Evolutionary conservation across 192 early-diverging fungal species (phyloP).

Genomic region (Gamsiella multidivaricata): DNA sequence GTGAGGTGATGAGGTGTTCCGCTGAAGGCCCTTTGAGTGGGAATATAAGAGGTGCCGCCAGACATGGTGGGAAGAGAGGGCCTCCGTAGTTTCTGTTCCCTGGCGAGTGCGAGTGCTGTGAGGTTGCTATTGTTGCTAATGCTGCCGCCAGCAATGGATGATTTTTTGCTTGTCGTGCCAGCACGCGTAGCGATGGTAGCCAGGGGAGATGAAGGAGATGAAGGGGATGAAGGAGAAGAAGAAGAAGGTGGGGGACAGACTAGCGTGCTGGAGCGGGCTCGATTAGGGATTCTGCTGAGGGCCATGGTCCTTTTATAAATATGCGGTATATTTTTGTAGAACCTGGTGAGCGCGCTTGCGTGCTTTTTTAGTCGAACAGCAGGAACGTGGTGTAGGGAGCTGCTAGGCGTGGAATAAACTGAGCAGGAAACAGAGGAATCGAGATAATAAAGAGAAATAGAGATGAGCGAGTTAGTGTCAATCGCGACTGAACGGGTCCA

Average conservation of each 20-base stretch:
- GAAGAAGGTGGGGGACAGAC: slow-evolving; percentile 7
- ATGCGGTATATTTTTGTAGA: too few relatives aligned
- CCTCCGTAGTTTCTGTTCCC: slow-evolving; percentile 27
- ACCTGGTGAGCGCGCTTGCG: too few relatives aligned
- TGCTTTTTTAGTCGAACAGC: too few relatives aligned
- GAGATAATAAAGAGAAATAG: too few relatives aligned
- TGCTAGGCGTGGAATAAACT: too few relatives aligned
- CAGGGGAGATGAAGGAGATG: not conserved
- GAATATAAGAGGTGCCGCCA: slow-evolving; percentile 13
- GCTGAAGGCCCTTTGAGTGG: slow-evolving; percentile 2
- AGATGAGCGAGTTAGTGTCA: too few relatives aligned
- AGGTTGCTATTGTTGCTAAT: not conserved
- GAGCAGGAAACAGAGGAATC: too few relatives aligned
- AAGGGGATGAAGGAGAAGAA: not conserved
- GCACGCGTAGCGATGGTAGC: not conserved
- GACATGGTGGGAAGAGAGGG: slow-evolving; percentile 25
- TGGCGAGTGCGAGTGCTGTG: not conserved
- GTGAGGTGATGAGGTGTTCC: not conserved
- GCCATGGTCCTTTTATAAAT: slow-evolving; percentile 6
- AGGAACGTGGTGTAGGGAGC: too few relatives aligned
- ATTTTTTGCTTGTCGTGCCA: not conserved
- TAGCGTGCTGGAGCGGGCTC: slow-evolving; percentile 32
- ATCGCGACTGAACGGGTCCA: too few relatives aligned
- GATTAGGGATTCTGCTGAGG: slow-evolving; percentile 13
- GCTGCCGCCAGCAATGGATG: not conserved